Evolutionary conservation across 352 stramenopile genomes (phyloP), one percentile per base, ranked within the genome.

Genomic region (Globisporangium alternatum): DNA sequence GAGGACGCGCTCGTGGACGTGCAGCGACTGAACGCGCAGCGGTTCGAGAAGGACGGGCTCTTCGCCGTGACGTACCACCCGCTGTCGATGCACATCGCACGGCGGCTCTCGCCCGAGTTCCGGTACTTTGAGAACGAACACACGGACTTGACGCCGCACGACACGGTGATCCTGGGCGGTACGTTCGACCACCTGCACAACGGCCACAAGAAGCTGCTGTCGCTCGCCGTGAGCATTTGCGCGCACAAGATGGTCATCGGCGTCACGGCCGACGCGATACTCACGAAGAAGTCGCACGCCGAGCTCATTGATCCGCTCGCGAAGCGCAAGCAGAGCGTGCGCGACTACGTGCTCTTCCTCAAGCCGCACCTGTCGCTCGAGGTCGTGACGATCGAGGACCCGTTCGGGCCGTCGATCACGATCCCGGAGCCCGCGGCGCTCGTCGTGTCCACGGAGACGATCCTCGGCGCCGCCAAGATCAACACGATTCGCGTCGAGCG

Each of bases 181-280:
- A 97, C 88, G 33, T 97, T 97, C 66, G 90, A 97, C 67, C 83
- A 94, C 55, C 75, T 97, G 31, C 90, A 97, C 75, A 96, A 95
- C 56, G 90, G 90, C 19, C 90, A 97, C 78, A 96, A 93, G 72
- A 96, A 96, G 64, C 66, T 97, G 21, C 74, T 97, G 28, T 92
- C 84, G 22, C 64, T 95, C 19, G 89, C 88, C 0, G 80, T 77
- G 6, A 77, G 72, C 61, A 76, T 94, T 60, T 90, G 80, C 43
- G 51, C 65, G 9, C 64, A 53, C 13, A 60, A 63, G 22, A 71
- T 96, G 47, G 62, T 94, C 19, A 64, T 97, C 39, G 90, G 90
- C 8, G 86, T 97, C 43, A 97, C 88, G 10, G 75, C 74, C 28
- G 81, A 87, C 54, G 72, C 67, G 41, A 95, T 97, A 86, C 72